Evolutionary conservation across 257 asterid species (phyloP).

Genomic region (Scutellaria baicalensis): DNA sequence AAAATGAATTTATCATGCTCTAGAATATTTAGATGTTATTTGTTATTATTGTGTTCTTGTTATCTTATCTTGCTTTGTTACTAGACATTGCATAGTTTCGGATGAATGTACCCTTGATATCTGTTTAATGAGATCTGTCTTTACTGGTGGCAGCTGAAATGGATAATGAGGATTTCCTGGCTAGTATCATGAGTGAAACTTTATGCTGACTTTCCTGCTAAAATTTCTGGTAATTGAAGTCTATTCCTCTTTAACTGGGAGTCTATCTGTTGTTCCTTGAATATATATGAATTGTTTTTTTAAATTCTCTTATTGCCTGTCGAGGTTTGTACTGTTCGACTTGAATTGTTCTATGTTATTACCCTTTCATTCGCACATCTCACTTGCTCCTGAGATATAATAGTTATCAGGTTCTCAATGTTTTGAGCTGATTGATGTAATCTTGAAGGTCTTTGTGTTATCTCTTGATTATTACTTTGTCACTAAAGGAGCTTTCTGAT

Average conservation of each 20-base stretch:
- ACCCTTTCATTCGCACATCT: not conserved
- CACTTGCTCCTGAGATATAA: not conserved
- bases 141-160: slow-evolving; percentile 86
- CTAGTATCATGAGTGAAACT: slow-evolving; percentile 78
- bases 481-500: too few species aligned
- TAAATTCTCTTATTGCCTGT: slow-evolving; percentile 17
- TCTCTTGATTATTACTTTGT: too few species aligned
- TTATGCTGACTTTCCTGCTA: slow-evolving; percentile 88
- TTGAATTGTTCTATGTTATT: not conserved
- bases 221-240: slow-evolving; percentile 64
- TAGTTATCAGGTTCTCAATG: too few species aligned
- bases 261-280: slow-evolving; percentile 29
- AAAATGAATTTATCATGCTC: slow-evolving; percentile 37
- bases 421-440: too few species aligned
- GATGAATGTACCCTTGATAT: slow-evolving; percentile 43
- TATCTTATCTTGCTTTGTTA: slow-evolving; percentile 23
- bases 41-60: slow-evolving; percentile 22
- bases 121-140: slow-evolving; percentile 68
- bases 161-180: slow-evolving; percentile 86
- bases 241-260: slow-evolving; percentile 50
- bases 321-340: slow-evolving; percentile 2
- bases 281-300: not conserved
- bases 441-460: too few species aligned
- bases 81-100: slow-evolving; percentile 35
- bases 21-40: slow-evolving; percentile 23